Evolutionary conservation across 179 eudicot species (phyloP).

Genomic region (Spinacia oleracea): DNA sequence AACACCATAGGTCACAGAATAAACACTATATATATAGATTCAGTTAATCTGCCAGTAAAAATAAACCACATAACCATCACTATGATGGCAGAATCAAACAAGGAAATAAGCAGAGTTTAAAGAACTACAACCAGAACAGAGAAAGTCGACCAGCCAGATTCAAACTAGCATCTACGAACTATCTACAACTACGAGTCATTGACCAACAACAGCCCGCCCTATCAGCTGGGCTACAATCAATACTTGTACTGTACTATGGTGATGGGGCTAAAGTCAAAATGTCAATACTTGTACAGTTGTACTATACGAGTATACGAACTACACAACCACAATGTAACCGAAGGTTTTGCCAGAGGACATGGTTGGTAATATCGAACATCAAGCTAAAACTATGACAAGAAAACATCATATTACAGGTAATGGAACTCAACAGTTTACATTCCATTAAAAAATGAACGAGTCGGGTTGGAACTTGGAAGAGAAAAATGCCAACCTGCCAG

Average conservation of each 20-base stretch:
- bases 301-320: too few relatives aligned
- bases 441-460: too few relatives aligned
- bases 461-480: background rate
- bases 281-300: too few relatives aligned
- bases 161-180: background rate
- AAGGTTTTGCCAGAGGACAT: too few relatives aligned
- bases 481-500: constrained; percentile 53
- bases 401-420: background rate
- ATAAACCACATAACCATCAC: background rate
- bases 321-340: too few relatives aligned
- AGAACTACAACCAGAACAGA: background rate
- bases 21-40: background rate
- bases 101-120: background rate
- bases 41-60: background rate
- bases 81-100: background rate
- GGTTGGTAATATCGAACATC: too few relatives aligned
- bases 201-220: background rate
- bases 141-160: background rate
- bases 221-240: too few relatives aligned
- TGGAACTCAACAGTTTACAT: background rate
- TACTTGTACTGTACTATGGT: too few relatives aligned
- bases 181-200: background rate
- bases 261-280: too few relatives aligned
- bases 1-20: background rate
- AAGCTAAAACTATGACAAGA: too few relatives aligned